Base-by-base conservation (phyloP, 257 asterid species). In the Solanum pimpinellifolium region DNA sequence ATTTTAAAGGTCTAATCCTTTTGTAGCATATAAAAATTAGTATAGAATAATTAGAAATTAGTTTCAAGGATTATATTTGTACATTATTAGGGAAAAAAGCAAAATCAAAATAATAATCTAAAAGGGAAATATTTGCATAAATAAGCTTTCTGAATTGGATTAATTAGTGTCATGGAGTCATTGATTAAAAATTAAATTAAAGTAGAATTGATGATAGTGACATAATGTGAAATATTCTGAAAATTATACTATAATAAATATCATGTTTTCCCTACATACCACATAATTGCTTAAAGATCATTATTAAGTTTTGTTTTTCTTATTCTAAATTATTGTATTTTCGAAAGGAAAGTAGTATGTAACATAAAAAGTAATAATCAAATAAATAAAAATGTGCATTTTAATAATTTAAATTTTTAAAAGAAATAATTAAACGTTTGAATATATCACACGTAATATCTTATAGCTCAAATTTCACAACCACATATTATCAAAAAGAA, bases 381-480 rank as follows among this genome's bases (percentile, higher is more conserved):
- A 72, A 35, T 31, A 37, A 20, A 73, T 1, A 23, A 73, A 73
- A 21, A 1, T 11, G 3, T 73, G 29, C 14, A 18, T 9, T 27
- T 35, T 35, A 18, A 35, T 4, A 10, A 0, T 20, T 73, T 35
- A 73, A 73, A 4, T 20, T 73, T 73, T 2, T 2, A 73, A 10
- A 35, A 18, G 6, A 35, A 1, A 35, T 73, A 2, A 11, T 73
- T 1, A 9, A 2, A 73, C 20, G 5, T 1, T 20, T 73, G 8
- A 37, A 73, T 37, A 20, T 35, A 37, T 1, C 23, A 35, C 20
- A 14, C 13, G 5, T 27, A 27, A 2, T 11, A 7, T 29, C 15
- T 0, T 3, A 3, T 2, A 1, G 4, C 7, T 29, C 2, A 13
- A 16, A 70, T 31, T 3, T 70, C 23, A 31, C 6, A 5, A 5